A percentile compares a stretch with the other conserved stretches of the same genome.
These are phyloP conservation scores for Graphilbum sp. DNA, from an alignment of 2,329 filamentous ascomycete genomes.

Conservation along the genomic window DNA sequence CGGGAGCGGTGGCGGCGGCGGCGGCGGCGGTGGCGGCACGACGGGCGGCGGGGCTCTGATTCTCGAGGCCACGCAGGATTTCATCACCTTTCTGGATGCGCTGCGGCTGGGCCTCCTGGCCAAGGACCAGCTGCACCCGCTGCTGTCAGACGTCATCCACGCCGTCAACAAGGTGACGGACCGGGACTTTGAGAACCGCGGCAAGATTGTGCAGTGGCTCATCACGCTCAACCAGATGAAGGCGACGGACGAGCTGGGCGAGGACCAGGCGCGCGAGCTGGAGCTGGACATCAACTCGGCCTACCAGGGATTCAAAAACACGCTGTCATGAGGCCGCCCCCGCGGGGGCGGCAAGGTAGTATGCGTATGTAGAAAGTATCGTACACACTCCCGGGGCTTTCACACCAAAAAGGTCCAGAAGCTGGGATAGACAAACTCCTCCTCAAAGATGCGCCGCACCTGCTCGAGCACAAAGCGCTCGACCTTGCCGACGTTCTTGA, in stretches of 20 bases:
- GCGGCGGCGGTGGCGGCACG: constrained; percentile 21
- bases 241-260: constrained; percentile 75
- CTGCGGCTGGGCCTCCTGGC: constrained; percentile 82
- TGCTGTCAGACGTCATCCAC: constrained; percentile 90
- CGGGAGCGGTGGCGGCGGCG: constrained; percentile 51
- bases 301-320: constrained; percentile 84
- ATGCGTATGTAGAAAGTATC: no score
- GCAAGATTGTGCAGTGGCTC: constrained; percentile 97
- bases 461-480: constrained; percentile 95
- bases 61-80: constrained; percentile 85
- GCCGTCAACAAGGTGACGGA: constrained; percentile 95
- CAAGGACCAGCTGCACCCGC: constrained; percentile 90
- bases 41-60: constrained; percentile 51
- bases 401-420: constrained; percentile 95
- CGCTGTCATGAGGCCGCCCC: constrained; percentile 48
- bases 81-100: constrained; percentile 95
- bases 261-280: constrained; percentile 76
- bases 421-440: constrained; percentile 95
- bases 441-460: constrained; percentile 91
- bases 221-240: constrained; percentile 97
- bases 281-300: constrained; percentile 89
- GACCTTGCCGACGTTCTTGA: constrained; percentile 98
- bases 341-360: no score
- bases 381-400: constrained; percentile 1
- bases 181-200: constrained; percentile 83